Evolutionary conservation across 1,139 yeast species (phyloP).

Genomic region (Lodderomyces orthopsilosis): DNA sequence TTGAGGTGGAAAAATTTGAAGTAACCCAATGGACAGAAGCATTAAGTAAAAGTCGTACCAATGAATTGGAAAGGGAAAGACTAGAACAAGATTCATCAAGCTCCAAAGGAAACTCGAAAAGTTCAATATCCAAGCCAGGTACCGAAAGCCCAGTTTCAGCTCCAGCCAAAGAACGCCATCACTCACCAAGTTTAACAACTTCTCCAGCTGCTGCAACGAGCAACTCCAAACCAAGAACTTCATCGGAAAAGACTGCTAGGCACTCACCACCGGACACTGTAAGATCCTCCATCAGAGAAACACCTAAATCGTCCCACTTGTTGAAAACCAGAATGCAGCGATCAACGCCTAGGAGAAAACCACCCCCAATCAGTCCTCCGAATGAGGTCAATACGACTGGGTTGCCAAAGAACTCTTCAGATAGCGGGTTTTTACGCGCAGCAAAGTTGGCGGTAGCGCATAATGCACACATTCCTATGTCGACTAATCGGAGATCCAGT

Average conservation of each 20-base stretch:
- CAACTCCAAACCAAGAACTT: background rate
- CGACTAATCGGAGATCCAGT: conserved; percentile 35
- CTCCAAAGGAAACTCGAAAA: conserved; percentile 2
- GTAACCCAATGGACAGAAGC: conserved; percentile 56
- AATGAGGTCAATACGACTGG: conserved; percentile 34
- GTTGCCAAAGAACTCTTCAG: conserved; percentile 19
- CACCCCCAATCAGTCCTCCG: conserved; percentile 31
- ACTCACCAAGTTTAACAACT: conserved; percentile 25
- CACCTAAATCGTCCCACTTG: conserved; percentile 8
- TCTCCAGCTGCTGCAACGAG: conserved; percentile 19
- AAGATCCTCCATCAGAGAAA: background rate
- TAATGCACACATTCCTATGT: conserved; percentile 20
- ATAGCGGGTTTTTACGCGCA: conserved; percentile 37
- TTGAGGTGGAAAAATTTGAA: conserved; percentile 58
- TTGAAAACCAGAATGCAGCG: conserved; percentile 8
- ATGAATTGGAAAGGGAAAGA: conserved; percentile 46
- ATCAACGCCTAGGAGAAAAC: conserved; percentile 29
- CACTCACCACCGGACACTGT: background rate
- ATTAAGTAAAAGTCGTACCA: conserved; percentile 47
- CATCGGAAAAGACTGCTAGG: background rate
- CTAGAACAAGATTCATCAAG: conserved; percentile 14
- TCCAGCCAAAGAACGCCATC: conserved; percentile 8
- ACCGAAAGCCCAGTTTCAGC: conserved; percentile 1
- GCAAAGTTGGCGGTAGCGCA: conserved; percentile 48
- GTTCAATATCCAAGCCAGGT: conserved; percentile 3